phyloP scores from a whole-genome alignment of 768 basidiomycete species.

The Thelephora aurantiotincta region DNA sequence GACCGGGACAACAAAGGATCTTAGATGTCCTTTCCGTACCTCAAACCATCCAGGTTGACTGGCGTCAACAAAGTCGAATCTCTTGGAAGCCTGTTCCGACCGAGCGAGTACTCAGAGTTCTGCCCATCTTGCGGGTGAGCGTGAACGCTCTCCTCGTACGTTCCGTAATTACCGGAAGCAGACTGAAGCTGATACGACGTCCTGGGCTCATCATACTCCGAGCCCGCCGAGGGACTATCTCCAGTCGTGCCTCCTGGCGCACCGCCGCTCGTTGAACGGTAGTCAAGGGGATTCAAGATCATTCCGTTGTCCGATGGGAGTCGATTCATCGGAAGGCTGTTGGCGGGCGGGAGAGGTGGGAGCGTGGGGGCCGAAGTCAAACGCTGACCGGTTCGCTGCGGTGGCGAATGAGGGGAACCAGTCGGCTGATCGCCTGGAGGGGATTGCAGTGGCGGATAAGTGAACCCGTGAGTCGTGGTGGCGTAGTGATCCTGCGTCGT shows the following conservation, averaged over 20 bases:
- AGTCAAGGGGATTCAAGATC: neutral
- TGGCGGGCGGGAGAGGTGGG: too few species aligned
- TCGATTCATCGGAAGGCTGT: conserved; percentile 18
- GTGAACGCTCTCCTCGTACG: neutral
- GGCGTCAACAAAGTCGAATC: neutral
- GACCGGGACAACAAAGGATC: too few species aligned
- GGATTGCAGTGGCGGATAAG: conserved; percentile 13
- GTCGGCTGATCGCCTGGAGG: conserved; percentile 4
- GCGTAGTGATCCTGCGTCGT: neutral
- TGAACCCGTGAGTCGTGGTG: neutral
- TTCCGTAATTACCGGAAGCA: neutral
- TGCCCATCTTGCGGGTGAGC: neutral
- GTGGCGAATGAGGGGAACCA: neutral
- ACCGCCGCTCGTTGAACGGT: neutral
- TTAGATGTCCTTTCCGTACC: neutral
- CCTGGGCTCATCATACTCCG: neutral
- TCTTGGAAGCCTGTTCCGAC: neutral
- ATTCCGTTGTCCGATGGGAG: neutral
- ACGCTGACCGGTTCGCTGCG: neutral
- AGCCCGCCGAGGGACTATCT: neutral
- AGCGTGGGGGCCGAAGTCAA: too few species aligned
- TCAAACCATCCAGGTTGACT: neutral
- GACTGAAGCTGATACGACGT: neutral
- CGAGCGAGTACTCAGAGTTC: neutral
- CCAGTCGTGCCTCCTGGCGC: neutral